Base-by-base conservation (phyloP, 768 basidiomycete species). In the Lactarius hatsudake region DNA sequence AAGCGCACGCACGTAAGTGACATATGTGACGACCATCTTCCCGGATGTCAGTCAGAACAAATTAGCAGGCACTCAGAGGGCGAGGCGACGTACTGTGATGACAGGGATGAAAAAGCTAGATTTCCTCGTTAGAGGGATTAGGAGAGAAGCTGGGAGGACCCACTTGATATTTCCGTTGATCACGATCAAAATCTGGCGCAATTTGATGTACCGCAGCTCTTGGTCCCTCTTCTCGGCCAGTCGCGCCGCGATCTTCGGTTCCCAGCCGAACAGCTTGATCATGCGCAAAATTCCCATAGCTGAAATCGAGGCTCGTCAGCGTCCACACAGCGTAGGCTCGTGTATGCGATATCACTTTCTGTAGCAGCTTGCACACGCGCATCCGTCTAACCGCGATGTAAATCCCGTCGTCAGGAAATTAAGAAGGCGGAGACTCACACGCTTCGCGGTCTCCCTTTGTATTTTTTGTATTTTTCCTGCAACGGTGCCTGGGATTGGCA, bases 251-350 rank as follows among this genome's bases (percentile, higher is more conserved):
- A 81, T 80, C 69, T 81, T 82, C 9, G 79, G 76, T 71, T 87
- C 82, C 82, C 89, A 84, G 10, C 81, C 89, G 70, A 91, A 90
- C 43, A 90, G 77, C 75, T 85, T 84, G 73, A 83, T 74, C 79
- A 84, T 82, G 18, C 82, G 78, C 5, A 83, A 65, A 65, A 80
- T 75, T 28, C 72, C 71, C 65, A 81, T 71, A 13, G 73, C 79
- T 79, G 60, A 2, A 38, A 20, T 26, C 8, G 28, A 34, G 23
- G 10, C 10, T 73, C 43, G 34, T 66, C 36, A 59, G 28, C 56
- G 42, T 20, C 36, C 69, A 64, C 12, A 51, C 48, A 6, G 38
- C 5, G 8, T 4, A 2, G 12, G 32, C 12, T 45, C 28, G 34
- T n/a, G 12, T 38, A 17, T 38, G 38, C 8, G 12, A 30, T 74